Conservation (phyloP, 441 rosid genomes). For the Arabidopsis hybrid region DNA sequence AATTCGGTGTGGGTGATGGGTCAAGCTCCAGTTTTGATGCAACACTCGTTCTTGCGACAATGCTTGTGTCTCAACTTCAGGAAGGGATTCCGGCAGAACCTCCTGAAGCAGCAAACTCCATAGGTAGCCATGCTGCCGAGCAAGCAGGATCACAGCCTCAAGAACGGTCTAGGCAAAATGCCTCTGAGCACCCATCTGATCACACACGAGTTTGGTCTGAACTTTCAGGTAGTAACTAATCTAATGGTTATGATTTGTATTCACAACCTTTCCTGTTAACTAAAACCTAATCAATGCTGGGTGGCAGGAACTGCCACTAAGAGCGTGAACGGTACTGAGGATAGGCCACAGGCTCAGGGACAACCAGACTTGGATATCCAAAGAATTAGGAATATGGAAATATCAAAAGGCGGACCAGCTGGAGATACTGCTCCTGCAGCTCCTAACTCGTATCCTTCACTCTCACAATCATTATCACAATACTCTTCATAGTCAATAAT, state of each 20-base stretch:
- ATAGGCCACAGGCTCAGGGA: slow-evolving; percentile 57
- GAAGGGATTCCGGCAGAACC: slow-evolving; percentile 65
- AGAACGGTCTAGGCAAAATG: slow-evolving; percentile 57
- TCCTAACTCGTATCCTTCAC: slow-evolving; percentile 54
- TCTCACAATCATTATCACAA: slow-evolving; percentile 21
- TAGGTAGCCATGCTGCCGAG: slow-evolving; percentile 49
- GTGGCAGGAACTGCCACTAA: slow-evolving; percentile 73
- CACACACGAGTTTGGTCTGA: slow-evolving; percentile 96
- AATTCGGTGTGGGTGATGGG: slow-evolving; percentile 80
- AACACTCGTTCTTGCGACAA: slow-evolving; percentile 86
- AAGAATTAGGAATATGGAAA: slow-evolving; percentile 62
- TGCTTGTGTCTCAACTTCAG: slow-evolving; percentile 83
- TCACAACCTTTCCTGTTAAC: neutral
- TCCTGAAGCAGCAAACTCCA: slow-evolving; percentile 49
- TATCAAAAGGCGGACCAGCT: slow-evolving; percentile 58
- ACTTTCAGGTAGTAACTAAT: slow-evolving; percentile 65
- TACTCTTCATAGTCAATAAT: neutral
- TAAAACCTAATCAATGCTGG: slow-evolving; percentile 35
- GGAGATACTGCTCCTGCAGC: slow-evolving; percentile 52
- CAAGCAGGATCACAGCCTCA: slow-evolving; percentile 54
- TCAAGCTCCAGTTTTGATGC: slow-evolving; percentile 79
- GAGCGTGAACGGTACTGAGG: slow-evolving; percentile 62
- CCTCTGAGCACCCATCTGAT: slow-evolving; percentile 72
- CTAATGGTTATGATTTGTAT: slow-evolving; percentile 21
- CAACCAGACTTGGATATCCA: slow-evolving; percentile 57